Evolutionary conservation across 2,329 filamentous ascomycete species (phyloP).

Genomic region (Aspergillus ibericus): DNA sequence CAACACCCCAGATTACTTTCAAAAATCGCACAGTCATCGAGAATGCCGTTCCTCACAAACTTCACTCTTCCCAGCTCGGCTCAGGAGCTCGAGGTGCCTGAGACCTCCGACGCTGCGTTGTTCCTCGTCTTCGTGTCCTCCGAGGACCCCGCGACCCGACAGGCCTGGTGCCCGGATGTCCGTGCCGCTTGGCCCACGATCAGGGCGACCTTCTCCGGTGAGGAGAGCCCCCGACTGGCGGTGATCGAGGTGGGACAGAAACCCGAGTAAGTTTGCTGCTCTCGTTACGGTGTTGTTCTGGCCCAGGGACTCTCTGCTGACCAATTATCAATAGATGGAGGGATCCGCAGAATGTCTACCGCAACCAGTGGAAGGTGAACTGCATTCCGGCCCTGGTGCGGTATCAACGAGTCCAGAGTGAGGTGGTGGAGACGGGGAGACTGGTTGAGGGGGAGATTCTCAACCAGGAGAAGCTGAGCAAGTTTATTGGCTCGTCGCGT

Average conservation of each 20-base stretch:
- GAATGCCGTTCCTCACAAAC: conserved; percentile 31
- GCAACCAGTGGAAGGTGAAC: conserved; percentile 36
- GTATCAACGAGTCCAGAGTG: conserved; percentile 33
- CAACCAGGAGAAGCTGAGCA: conserved; percentile 23
- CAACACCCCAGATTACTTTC: too few species aligned
- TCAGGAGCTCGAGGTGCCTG: conserved; percentile 29
- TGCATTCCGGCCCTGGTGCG: conserved; percentile 39
- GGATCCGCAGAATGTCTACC: conserved; percentile 33
- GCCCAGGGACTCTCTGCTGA: neutral
- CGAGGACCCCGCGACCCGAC: conserved; percentile 34
- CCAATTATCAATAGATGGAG: conserved; percentile 34
- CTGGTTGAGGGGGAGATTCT: conserved; percentile 35
- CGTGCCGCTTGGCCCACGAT: conserved; percentile 38
- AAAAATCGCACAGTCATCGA: too few species aligned
- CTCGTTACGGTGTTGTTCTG: neutral
- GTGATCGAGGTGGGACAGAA: conserved; percentile 40
- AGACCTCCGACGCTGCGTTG: conserved; percentile 19
- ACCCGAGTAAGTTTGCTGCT: conserved; percentile 29
- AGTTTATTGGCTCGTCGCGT: conserved; percentile 19
- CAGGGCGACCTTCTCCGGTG: conserved; percentile 28
- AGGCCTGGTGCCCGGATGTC: conserved; percentile 46
- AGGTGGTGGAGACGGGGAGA: conserved; percentile 32
- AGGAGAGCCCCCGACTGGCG: conserved; percentile 25
- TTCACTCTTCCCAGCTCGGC: conserved; percentile 21
- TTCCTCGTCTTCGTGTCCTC: conserved; percentile 43